Conservation (phyloP, 306 rosid species). For the Herpetospermum pedunculosum region DNA sequence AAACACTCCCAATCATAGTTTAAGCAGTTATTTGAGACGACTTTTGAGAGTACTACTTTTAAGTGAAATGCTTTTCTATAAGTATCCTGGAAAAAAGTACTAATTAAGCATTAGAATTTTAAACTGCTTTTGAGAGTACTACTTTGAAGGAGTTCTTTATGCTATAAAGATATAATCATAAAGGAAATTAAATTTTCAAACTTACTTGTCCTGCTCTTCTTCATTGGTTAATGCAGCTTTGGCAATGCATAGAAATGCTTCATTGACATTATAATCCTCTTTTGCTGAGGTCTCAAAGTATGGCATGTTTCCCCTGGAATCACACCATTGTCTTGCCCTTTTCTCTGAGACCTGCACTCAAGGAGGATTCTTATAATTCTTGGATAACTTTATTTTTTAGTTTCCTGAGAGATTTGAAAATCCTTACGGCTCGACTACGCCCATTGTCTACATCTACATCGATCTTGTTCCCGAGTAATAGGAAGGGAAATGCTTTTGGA, state of each 20-base stretch:
- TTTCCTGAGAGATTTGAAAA: not conserved
- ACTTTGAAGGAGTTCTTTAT: not conserved
- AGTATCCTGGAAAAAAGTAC: too few species aligned
- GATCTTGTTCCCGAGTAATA: slow-evolving; percentile 70
- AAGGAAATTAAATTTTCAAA: not conserved
- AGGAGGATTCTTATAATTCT: not conserved
- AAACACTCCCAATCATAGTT: too few species aligned
- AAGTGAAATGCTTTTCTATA: too few species aligned
- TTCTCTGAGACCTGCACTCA: slow-evolving; percentile 48
- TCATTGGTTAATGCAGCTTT: slow-evolving; percentile 50
- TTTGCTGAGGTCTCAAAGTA: slow-evolving; percentile 86
- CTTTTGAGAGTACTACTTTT: too few species aligned
- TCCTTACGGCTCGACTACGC: slow-evolving; percentile 45
- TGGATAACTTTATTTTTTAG: not conserved
- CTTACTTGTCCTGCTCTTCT: slow-evolving; percentile 56
- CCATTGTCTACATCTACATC: slow-evolving; percentile 60
- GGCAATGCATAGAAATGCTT: slow-evolving; percentile 62
- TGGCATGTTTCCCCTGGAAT: slow-evolving; percentile 62
- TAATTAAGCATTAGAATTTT: not conserved
- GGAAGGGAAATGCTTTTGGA: slow-evolving; percentile 56
- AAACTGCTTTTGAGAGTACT: too few species aligned
- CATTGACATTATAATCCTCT: slow-evolving; percentile 57
- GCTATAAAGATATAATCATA: not conserved
- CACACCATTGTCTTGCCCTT: slow-evolving; percentile 77
- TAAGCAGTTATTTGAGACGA: not conserved